Conservation (phyloP, 768 basidiomycete species). For the Mycena filopes region DNA sequence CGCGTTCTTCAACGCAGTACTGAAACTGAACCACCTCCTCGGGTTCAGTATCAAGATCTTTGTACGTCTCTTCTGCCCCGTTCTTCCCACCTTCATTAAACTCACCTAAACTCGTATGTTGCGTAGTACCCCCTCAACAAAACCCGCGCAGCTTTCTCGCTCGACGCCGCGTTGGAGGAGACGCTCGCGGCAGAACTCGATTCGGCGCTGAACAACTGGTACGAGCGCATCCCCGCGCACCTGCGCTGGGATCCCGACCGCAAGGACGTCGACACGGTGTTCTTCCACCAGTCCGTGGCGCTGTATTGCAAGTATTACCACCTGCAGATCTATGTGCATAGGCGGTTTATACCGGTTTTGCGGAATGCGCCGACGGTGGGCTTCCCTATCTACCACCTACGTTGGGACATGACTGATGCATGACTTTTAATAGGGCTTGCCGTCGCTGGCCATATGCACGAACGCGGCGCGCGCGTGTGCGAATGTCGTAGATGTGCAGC, state of each 20-base stretch:
- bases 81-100: too few relatives aligned
- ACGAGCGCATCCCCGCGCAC: slow-evolving; percentile 63
- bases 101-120: not conserved
- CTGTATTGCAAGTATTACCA: slow-evolving; percentile 40
- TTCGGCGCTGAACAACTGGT: slow-evolving; percentile 70
- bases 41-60: slow-evolving; percentile 62
- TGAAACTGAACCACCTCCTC: slow-evolving; percentile 62
- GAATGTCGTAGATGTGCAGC: slow-evolving; percentile 63
- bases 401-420: not conserved
- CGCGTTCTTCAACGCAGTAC: slow-evolving; percentile 53
- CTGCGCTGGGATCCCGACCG: slow-evolving; percentile 41
- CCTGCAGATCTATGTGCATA: slow-evolving; percentile 70
- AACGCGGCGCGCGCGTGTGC: slow-evolving; percentile 74
- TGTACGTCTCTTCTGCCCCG: too few relatives aligned
- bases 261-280: slow-evolving; percentile 28
- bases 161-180: slow-evolving; percentile 57
- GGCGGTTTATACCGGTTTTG: slow-evolving; percentile 71
- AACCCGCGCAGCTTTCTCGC: not conserved
- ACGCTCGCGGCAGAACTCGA: slow-evolving; percentile 69
- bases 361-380: slow-evolving; percentile 36
- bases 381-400: not conserved
- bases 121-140: slow-evolving; percentile 66
- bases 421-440: slow-evolving; percentile 39
- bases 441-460: slow-evolving; percentile 77
- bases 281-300: slow-evolving; percentile 56